These are phyloP conservation scores for Phytophthora capsici DNA, from an alignment of 352 stramenopile genomes.

Conservation along the genomic window DNA sequence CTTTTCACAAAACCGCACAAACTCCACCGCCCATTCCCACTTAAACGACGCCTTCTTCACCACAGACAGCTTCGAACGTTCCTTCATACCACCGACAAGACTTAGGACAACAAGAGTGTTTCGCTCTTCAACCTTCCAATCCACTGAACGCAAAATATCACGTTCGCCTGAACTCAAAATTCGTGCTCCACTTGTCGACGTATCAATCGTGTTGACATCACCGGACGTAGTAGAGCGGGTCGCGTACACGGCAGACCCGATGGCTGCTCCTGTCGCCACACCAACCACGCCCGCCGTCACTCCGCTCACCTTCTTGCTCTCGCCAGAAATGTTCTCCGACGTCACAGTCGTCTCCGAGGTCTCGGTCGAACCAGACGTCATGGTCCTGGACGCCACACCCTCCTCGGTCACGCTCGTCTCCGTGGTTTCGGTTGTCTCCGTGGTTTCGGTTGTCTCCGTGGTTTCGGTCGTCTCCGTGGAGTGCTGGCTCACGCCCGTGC, in stretches of 20 bases:
- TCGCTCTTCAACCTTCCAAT: neutral
- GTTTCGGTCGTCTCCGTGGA: neutral
- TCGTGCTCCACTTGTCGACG: neutral
- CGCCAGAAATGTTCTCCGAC: neutral
- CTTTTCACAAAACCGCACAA: constrained; percentile 23
- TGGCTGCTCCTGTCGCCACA: neutral
- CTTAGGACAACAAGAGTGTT: constrained; percentile 17
- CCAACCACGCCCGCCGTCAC: neutral
- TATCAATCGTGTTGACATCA: constrained; percentile 3
- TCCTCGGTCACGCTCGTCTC: neutral
- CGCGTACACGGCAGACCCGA: constrained; percentile 13
- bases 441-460: neutral
- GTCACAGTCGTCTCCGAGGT: neutral
- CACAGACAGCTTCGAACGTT: neutral
- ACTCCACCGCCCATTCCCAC: constrained; percentile 15
- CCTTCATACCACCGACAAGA: constrained; percentile 2
- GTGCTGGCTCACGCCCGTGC: neutral
- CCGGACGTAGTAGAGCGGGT: constrained; percentile 1
- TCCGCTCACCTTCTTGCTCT: neutral
- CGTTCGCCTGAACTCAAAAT: too few relatives aligned
- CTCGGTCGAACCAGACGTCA: neutral
- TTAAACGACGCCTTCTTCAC: constrained; percentile 14
- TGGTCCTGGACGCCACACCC: neutral
- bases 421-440: neutral
- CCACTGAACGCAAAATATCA: neutral